Percentiles rank a stretch among this genome's conserved stretches.
Conservation (phyloP, 75 land plant genomes). For the Cryptomeria japonica region DNA sequence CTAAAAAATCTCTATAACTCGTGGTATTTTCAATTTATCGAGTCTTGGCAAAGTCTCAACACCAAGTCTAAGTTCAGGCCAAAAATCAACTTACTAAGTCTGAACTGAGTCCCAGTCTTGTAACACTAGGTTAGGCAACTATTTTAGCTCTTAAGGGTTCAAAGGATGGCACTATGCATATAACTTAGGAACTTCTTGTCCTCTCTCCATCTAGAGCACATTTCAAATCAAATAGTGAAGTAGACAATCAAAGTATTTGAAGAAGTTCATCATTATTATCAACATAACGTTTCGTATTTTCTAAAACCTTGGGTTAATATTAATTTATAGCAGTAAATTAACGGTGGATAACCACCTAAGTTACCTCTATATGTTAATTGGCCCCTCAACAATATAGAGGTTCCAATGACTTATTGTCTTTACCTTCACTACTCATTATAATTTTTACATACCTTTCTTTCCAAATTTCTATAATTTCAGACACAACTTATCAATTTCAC, state of each 20-base stretch:
- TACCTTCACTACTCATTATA: neutral
- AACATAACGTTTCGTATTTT: neutral
- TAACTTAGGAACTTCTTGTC: neutral
- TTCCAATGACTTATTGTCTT: neutral
- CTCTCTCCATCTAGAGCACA: neutral
- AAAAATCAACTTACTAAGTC: no score
- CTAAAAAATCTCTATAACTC: no score
- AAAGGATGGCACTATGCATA: neutral
- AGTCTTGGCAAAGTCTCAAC: no score
- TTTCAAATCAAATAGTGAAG: neutral
- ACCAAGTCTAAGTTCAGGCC: no score
- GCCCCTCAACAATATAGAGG: neutral
- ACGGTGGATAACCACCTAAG: neutral
- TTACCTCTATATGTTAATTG: neutral
- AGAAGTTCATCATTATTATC: neutral
- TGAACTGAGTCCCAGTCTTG: no score
- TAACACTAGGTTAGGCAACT: neutral
- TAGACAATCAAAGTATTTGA: neutral
- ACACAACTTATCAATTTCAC: no score
- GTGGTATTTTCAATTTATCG: no score
- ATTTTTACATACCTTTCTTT: neutral
- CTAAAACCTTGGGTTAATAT: neutral
- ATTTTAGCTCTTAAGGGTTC: neutral
- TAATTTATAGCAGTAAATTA: neutral
- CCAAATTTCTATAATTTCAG: neutral